Evolutionary conservation across 176 grass and related monocot species (phyloP).

Genomic region (Carex parvula): DNA sequence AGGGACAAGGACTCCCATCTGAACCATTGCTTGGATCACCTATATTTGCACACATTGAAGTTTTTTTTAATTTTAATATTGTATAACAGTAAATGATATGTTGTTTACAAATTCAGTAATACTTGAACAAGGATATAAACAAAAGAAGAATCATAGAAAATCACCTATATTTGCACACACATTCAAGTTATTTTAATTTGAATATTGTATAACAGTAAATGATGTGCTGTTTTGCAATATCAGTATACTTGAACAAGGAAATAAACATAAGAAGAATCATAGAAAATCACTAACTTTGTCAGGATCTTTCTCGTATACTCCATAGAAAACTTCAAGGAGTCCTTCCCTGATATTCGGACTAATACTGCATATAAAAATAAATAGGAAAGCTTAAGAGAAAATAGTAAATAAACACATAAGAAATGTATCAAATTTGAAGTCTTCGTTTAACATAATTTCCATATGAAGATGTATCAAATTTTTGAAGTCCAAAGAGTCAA

Average conservation of each 20-base stretch:
- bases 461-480: no score
- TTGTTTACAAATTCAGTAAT: not conserved
- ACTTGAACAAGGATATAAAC: conserved; percentile 13
- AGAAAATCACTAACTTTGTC: conserved; percentile 57
- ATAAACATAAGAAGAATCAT: conserved; percentile 17
- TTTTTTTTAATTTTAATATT: conserved; percentile 7
- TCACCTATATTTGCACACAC: conserved; percentile 47
- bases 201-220: conserved; percentile 10
- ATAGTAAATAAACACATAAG: conserved; percentile 9
- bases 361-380: conserved; percentile 52
- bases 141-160: conserved; percentile 26
- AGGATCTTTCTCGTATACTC: conserved; percentile 94
- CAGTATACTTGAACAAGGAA: not conserved
- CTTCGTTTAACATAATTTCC: no score
- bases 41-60: conserved; percentile 28
- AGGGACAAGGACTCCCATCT: conserved; percentile 99
- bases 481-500: no score
- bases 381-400: not conserved
- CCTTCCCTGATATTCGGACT: conserved; percentile 93
- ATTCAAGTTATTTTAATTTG: conserved; percentile 10
- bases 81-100: conserved; percentile 7
- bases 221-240: not conserved
- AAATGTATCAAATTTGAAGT: no score
- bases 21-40: conserved; percentile 91
- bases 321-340: conserved; percentile 92